A percentile compares a stretch with the other conserved stretches of the same genome.
phyloP scores from a whole-genome alignment of 805 yeast genomes.

The Lipomyces yamanashiensis region DNA sequence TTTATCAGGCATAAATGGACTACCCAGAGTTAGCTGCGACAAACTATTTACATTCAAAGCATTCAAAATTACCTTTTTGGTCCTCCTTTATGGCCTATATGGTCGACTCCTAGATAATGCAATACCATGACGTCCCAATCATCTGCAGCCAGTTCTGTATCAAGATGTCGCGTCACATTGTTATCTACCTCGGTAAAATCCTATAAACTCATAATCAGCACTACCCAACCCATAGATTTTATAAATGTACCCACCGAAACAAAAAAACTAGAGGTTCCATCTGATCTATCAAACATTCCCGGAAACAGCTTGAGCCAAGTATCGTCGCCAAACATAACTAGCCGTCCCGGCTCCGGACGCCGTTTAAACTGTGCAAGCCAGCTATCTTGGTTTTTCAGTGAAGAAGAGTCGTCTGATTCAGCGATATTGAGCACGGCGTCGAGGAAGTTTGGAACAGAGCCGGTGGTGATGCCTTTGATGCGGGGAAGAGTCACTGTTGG shows the following conservation, averaged over 20 bases:
- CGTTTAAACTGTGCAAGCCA: conserved; percentile 74
- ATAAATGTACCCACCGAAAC: conserved; percentile 56
- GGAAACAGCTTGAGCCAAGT: conserved; percentile 96
- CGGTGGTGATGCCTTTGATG: conserved; percentile 89
- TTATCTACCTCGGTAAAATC: conserved; percentile 93
- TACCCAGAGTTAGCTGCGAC: conserved; percentile 40
- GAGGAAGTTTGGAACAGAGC: conserved; percentile 89
- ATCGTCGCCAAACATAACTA: conserved; percentile 95
- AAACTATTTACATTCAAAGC: not conserved
- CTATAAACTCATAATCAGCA: conserved; percentile 5
- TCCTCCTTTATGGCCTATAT: conserved; percentile 97
- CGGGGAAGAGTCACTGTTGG: conserved; percentile 97
- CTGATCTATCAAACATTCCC: conserved; percentile 61
- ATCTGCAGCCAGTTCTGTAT: conserved; percentile 53
- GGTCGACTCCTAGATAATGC: conserved; percentile 94
- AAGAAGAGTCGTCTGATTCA: conserved; percentile 78
- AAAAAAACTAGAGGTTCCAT: conserved; percentile 92
- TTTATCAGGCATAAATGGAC: conserved; percentile 78
- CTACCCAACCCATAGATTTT: no score
- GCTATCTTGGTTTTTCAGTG: conserved; percentile 76
- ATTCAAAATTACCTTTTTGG: conserved; percentile 50
- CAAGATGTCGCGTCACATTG: conserved; percentile 89
- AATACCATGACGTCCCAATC: conserved; percentile 85
- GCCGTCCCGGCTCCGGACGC: conserved; percentile 41
- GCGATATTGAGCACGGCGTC: conserved; percentile 95